Conservation (phyloP, 352 stramenopile genomes). For the Phytophthora podocarpi region DNA sequence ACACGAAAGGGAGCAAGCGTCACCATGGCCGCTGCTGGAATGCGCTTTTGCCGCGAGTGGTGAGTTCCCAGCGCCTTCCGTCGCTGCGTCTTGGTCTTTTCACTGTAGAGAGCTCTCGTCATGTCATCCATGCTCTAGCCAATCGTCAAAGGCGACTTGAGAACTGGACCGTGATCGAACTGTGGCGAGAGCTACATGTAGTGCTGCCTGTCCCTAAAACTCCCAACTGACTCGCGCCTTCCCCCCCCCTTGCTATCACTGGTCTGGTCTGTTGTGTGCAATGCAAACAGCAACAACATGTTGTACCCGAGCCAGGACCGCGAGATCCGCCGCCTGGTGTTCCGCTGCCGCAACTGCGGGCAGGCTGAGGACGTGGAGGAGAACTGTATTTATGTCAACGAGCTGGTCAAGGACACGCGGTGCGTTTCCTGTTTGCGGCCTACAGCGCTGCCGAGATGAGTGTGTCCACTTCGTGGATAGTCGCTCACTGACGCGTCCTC, state of each 20-base stretch:
- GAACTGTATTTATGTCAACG: conserved; percentile 93
- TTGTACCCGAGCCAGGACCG: conserved; percentile 90
- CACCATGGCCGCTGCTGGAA: conserved; percentile 78
- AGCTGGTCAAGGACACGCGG: conserved; percentile 89
- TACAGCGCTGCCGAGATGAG: not conserved
- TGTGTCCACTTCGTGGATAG: not conserved
- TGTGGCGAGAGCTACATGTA: not conserved
- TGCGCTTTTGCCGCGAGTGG: conserved; percentile 91
- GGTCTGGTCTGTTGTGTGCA: no score
- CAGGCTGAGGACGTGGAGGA: conserved; percentile 88
- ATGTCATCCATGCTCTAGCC: not conserved
- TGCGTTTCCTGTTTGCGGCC: conserved; percentile 27
- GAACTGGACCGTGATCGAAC: not conserved
- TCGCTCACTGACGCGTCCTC: not conserved
- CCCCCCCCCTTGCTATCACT: not conserved
- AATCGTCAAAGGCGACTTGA: not conserved
- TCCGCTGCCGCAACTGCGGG: conserved; percentile 87
- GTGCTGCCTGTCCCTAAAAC: not conserved
- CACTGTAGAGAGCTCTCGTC: not conserved
- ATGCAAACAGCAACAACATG: conserved; percentile 86
- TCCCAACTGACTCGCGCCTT: not conserved
- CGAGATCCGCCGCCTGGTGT: conserved; percentile 83
- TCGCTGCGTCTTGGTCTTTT: not conserved
- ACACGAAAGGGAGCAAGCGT: conserved; percentile 13
- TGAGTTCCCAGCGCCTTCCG: conserved; percentile 32